These are phyloP conservation scores for Mortierella sp. DNA, from an alignment of 371 early-diverging fungal genomes.

Conservation along the genomic window DNA sequence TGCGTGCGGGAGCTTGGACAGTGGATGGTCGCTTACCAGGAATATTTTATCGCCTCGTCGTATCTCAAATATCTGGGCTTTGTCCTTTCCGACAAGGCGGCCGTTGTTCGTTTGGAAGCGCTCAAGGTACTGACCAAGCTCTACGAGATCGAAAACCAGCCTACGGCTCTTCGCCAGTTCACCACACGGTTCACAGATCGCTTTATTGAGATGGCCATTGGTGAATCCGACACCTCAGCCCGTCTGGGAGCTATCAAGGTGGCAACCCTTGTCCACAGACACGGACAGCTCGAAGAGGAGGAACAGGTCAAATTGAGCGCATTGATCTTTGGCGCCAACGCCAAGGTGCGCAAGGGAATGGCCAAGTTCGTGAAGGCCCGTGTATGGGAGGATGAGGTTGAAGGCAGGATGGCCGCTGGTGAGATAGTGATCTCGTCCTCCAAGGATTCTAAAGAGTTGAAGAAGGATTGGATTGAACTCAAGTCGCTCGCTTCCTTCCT, in stretches of 20 bases:
- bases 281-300: constrained; percentile 61
- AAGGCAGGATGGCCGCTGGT: constrained; percentile 61
- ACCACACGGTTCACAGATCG: constrained; percentile 81
- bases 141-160: constrained; percentile 66
- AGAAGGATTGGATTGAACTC: constrained; percentile 70
- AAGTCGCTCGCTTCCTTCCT: constrained; percentile 72
- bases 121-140: constrained; percentile 67
- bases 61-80: constrained; percentile 90
- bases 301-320: constrained; percentile 53
- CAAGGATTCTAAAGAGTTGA: constrained; percentile 44
- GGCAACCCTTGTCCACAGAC: constrained; percentile 61
- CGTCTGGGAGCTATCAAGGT: constrained; percentile 78
- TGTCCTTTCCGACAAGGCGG: constrained; percentile 85
- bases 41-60: constrained; percentile 76
- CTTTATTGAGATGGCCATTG: constrained; percentile 85
- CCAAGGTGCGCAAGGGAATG: constrained; percentile 57
- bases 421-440: constrained; percentile 49
- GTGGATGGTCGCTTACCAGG: constrained; percentile 82
- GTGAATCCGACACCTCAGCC: constrained; percentile 79
- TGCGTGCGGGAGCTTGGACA: constrained; percentile 83
- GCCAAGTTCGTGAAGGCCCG: constrained; percentile 64
- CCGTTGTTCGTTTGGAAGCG: constrained; percentile 75
- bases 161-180: constrained; percentile 74
- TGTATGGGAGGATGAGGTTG: constrained; percentile 62
- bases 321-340: constrained; percentile 58